Evolutionary conservation across 139 green algal species (phyloP).

Genomic region (Coelastrella sp.): DNA sequence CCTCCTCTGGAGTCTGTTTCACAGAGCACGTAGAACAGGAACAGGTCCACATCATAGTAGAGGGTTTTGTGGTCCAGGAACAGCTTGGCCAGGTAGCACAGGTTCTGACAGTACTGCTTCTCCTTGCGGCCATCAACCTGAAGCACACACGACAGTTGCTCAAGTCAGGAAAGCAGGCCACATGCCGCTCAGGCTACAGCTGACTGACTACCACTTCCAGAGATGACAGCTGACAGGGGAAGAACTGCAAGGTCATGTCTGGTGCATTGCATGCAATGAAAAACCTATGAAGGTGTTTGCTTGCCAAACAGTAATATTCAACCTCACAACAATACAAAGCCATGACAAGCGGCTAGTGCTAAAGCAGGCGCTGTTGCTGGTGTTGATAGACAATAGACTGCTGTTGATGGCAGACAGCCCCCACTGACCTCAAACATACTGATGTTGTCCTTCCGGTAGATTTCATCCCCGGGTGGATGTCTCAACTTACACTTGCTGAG

Average conservation of each 20-base stretch:
- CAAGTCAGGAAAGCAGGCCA: no score
- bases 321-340: no score
- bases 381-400: no score
- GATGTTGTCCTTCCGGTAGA: slow-evolving; percentile 94
- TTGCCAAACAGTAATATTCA: no score
- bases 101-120: slow-evolving; percentile 96
- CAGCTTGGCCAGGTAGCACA: slow-evolving; percentile 99
- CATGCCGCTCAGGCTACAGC: no score
- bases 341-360: no score
- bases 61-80: slow-evolving; percentile 99
- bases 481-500: slow-evolving; percentile 90
- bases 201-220: no score
- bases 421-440: slow-evolving; percentile 91
- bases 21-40: slow-evolving; percentile 99
- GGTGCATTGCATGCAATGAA: no score
- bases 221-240: no score
- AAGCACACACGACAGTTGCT: not conserved
- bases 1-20: slow-evolving; percentile 95
- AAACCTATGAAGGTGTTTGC: no score
- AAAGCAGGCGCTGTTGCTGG: no score
- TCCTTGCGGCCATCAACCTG: slow-evolving; percentile 93
- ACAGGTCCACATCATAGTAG: slow-evolving; percentile 99
- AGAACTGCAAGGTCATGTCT: no score
- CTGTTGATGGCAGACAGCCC: not conserved
- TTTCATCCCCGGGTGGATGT: slow-evolving; percentile 98